Percentiles rank a stretch among this genome's conserved stretches.
These are phyloP conservation scores for Cyclotella kingstonii DNA, from an alignment of 108 stramenopile species.

Conservation along the genomic window DNA sequence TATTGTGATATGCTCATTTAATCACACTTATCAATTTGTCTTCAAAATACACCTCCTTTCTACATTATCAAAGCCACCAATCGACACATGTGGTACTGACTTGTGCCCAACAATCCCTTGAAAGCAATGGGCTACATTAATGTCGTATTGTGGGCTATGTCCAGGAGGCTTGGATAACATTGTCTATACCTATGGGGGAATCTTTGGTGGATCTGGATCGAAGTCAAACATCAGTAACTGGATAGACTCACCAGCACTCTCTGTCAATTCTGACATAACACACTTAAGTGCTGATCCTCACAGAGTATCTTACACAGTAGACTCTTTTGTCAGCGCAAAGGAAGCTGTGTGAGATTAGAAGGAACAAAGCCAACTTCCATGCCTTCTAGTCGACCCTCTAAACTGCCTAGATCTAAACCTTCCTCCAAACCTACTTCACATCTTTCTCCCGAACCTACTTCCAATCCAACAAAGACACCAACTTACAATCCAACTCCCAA, in stretches of 20 bases:
- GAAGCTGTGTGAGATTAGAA: neutral
- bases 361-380: neutral
- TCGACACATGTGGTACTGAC: neutral
- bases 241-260: neutral
- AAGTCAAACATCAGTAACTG: constrained; percentile 3
- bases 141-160: constrained; percentile 9
- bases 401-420: too few relatives aligned
- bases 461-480: too few relatives aligned
- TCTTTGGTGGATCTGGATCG: neutral
- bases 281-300: neutral
- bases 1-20: neutral
- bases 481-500: too few relatives aligned
- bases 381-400: neutral
- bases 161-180: constrained; percentile 5
- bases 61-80: neutral
- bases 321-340: neutral
- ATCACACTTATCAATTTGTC: neutral
- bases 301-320: neutral
- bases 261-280: neutral
- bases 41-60: neutral
- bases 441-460: too few relatives aligned
- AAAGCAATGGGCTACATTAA: constrained; percentile 4
- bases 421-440: too few relatives aligned
- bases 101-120: neutral
- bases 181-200: constrained; percentile 5